Evolutionary conservation across 305 asterid genomes (phyloP).

Genomic region (Fraxinus albicans): DNA sequence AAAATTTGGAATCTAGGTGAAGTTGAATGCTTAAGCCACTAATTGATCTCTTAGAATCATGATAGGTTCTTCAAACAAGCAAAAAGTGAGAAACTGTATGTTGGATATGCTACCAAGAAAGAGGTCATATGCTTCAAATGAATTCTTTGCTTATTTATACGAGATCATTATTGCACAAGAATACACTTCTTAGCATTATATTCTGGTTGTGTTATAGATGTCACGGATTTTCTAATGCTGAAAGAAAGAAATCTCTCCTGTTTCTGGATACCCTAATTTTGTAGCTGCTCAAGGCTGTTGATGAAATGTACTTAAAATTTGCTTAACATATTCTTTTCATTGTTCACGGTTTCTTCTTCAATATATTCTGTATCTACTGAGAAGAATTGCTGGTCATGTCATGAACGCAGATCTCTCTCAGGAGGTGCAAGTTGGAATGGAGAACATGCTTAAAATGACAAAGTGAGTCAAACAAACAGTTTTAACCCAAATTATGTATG

Average conservation of each 20-base stretch:
- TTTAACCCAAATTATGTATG: slow-evolving; percentile 9
- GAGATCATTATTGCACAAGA: neutral
- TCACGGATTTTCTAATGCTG: slow-evolving; percentile 12
- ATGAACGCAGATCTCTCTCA: slow-evolving; percentile 66
- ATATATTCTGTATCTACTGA: slow-evolving; percentile 1
- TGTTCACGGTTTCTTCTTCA: slow-evolving; percentile 5
- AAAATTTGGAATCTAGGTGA: neutral
- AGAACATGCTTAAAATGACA: slow-evolving; percentile 75
- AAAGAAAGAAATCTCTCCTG: neutral
- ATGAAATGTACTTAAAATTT: slow-evolving; percentile 3
- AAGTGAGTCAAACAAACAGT: slow-evolving; percentile 44
- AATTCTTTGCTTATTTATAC: neutral
- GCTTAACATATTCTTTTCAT: slow-evolving; percentile 6
- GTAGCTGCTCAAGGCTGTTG: neutral
- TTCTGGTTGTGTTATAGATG: neutral
- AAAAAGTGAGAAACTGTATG: slow-evolving; percentile 7
- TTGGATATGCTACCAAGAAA: neutral
- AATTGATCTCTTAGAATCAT: neutral
- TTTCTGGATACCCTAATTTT: neutral
- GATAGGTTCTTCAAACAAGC: neutral
- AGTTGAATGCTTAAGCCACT: neutral
- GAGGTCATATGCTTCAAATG: neutral
- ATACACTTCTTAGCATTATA: slow-evolving; percentile 1
- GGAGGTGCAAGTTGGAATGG: slow-evolving; percentile 72
- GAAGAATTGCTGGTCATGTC: slow-evolving; percentile 3